Conservation (phyloP, 169 alveolate species). For the Cryptosporidium andersoni region DNA sequence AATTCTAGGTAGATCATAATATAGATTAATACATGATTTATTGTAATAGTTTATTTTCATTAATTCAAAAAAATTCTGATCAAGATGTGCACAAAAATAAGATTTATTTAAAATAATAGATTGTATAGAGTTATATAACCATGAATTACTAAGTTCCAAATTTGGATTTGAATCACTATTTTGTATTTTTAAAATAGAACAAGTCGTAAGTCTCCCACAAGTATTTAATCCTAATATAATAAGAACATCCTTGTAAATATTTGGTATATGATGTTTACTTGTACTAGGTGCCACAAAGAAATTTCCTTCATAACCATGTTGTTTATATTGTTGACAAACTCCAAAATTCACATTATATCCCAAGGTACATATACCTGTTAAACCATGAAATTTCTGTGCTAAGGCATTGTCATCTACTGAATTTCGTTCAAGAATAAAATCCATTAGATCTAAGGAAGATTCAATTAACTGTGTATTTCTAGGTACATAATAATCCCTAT, state of each 20-base stretch:
- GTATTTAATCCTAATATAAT: constrained; percentile 28
- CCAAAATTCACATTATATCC: not conserved
- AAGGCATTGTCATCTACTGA: constrained; percentile 53
- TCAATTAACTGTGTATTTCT: constrained; percentile 30
- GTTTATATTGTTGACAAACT: not conserved
- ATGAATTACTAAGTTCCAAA: no score
- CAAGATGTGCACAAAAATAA: no score
- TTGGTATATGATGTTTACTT: constrained; percentile 13
- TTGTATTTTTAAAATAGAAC: not conserved
- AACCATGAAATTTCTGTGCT: constrained; percentile 49
- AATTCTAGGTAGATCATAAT: no score
- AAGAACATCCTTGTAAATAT: not conserved
- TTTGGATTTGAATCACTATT: no score
- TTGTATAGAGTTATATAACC: no score
- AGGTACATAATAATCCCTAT: constrained; percentile 42
- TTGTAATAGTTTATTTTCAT: no score
- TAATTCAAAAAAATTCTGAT: no score
- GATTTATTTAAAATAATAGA: no score
- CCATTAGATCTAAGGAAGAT: constrained; percentile 37
- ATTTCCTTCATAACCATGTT: not conserved
- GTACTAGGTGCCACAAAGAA: constrained; percentile 32
- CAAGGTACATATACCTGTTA: constrained; percentile 35
- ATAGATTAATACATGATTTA: no score
- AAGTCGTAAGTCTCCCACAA: constrained; percentile 49
- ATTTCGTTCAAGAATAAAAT: constrained; percentile 28